Conservation (phyloP, 768 basidiomycete species). For the Mycena alexandri region DNA sequence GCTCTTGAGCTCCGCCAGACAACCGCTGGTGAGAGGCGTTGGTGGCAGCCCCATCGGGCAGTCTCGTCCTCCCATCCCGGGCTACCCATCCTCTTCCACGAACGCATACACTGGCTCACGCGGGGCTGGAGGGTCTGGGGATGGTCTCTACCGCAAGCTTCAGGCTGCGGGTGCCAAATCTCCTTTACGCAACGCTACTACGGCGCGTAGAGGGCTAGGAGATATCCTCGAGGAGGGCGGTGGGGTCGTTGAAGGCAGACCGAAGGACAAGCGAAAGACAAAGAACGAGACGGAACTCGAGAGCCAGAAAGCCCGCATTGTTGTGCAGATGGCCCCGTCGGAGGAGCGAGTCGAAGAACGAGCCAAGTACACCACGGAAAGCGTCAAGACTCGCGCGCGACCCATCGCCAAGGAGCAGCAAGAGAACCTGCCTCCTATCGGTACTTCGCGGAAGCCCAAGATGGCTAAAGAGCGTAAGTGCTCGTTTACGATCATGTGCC, state of each 20-base stretch:
- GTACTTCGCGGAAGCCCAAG: constrained; percentile 28
- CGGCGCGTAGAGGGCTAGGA: constrained; percentile 55
- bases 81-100: constrained; percentile 21
- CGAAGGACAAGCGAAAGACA: constrained; percentile 51
- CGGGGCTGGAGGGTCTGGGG: constrained; percentile 34
- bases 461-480: constrained; percentile 27
- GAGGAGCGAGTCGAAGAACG: constrained; percentile 49
- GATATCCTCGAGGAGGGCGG: constrained; percentile 57
- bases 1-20: constrained; percentile 87
- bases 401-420: constrained; percentile 25
- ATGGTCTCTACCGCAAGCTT: constrained; percentile 48
- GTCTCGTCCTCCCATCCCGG: constrained; percentile 34
- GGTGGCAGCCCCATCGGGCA: constrained; percentile 45
- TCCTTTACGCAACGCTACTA: constrained; percentile 60
- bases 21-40: constrained; percentile 83
- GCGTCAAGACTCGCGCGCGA: constrained; percentile 20
- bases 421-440: constrained; percentile 34
- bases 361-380: constrained; percentile 34
- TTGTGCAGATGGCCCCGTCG: constrained; percentile 89
- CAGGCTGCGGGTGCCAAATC: constrained; percentile 68
- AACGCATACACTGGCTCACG: constrained; percentile 31
- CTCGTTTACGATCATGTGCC: constrained; percentile 2
- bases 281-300: constrained; percentile 82
- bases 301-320: constrained; percentile 92
- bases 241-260: constrained; percentile 45